Evolutionary conservation across 2,329 filamentous ascomycete species (phyloP).

Genomic region (Acarospora socialis): DNA sequence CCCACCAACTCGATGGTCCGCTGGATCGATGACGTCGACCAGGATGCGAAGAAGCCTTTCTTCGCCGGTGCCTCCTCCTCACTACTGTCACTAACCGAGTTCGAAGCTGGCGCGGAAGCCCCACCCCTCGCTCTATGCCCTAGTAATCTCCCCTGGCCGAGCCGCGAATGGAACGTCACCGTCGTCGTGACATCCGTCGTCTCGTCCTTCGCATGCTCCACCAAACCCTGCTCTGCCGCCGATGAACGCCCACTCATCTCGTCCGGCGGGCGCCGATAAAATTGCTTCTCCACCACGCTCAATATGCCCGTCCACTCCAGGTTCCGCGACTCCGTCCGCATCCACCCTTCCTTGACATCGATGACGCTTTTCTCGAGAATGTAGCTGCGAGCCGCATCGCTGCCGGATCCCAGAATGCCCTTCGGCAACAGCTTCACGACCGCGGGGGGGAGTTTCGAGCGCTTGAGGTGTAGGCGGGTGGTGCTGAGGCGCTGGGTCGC

Average conservation of each 20-base stretch:
- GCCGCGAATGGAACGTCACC: conserved; percentile 46
- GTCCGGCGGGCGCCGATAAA: conserved; percentile 34
- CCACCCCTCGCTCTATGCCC: conserved; percentile 26
- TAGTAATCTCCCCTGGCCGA: conserved; percentile 42
- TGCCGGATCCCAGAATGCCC: conserved; percentile 41
- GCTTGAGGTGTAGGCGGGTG: conserved; percentile 47
- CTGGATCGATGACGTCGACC: conserved; percentile 46
- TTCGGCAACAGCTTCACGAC: conserved; percentile 48
- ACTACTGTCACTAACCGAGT: conserved; percentile 23
- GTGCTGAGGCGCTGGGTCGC: conserved; percentile 46
- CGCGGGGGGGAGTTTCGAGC: conserved; percentile 45
- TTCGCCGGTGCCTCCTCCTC: conserved; percentile 39
- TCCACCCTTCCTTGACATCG: conserved; percentile 48
- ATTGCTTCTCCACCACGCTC: conserved; percentile 47
- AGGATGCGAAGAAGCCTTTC: conserved; percentile 42
- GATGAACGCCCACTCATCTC: conserved; percentile 15
- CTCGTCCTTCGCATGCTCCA: conserved; percentile 26
- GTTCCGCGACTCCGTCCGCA: conserved; percentile 50
- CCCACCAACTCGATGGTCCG: conserved; percentile 51
- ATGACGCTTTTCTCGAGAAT: conserved; percentile 50
- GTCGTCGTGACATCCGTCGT: conserved; percentile 45
- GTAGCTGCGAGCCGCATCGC: conserved; percentile 44
- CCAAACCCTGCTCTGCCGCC: conserved; percentile 15
- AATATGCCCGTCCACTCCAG: conserved; percentile 53
- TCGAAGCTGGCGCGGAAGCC: conserved; percentile 21